phyloP scores from a whole-genome alignment of 2,329 filamentous ascomycete species.

The Cryphonectria naterciae region DNA sequence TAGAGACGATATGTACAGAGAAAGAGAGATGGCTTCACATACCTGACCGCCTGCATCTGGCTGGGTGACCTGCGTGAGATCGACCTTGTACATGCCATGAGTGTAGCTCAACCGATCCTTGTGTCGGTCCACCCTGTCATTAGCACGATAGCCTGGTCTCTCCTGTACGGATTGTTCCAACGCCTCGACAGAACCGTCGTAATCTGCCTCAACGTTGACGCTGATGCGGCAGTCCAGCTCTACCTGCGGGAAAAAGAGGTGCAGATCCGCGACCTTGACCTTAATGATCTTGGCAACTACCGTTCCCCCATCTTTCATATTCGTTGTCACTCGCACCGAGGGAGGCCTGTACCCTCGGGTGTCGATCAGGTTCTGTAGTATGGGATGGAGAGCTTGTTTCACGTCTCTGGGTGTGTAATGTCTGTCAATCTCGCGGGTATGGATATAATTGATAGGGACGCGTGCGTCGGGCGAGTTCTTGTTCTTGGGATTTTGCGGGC shows the following conservation, averaged over 20 bases:
- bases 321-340: conserved; percentile 73
- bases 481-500: conserved; percentile 56
- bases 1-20: background rate
- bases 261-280: conserved; percentile 83
- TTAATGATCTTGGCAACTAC: conserved; percentile 88
- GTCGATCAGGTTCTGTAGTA: conserved; percentile 64
- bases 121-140: conserved; percentile 63
- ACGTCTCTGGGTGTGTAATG: conserved; percentile 74
- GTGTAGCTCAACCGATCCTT: conserved; percentile 93
- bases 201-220: conserved; percentile 92
- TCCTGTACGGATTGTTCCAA: conserved; percentile 46
- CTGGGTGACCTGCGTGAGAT: conserved; percentile 85
- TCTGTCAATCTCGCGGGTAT: conserved; percentile 79
- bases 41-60: conserved; percentile 40
- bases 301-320: conserved; percentile 65
- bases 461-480: conserved; percentile 48
- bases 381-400: conserved; percentile 64
- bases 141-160: conserved; percentile 40
- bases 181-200: conserved; percentile 68
- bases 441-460: conserved; percentile 75
- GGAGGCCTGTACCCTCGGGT: conserved; percentile 48
- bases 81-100: conserved; percentile 85
- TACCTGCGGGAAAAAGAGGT: conserved; percentile 77
- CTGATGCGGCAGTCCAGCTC: conserved; percentile 91
- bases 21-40: conserved; percentile 32